Conservation (phyloP, 345 rosid species). For the Stellera chamaejasme region DNA sequence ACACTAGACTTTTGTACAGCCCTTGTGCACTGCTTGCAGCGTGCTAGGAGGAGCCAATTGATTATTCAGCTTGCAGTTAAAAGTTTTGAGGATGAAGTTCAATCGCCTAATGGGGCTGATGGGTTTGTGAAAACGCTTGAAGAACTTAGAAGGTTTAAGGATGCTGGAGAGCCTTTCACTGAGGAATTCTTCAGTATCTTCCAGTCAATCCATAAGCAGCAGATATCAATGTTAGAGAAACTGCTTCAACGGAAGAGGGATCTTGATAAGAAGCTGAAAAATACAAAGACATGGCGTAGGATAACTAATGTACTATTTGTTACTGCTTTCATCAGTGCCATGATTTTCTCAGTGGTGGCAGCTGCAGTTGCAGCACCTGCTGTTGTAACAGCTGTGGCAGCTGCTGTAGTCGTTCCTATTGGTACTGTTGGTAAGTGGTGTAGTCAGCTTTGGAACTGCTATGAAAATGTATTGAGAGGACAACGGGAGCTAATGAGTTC, state of each 20-base stretch:
- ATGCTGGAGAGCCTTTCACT: slow-evolving; percentile 59
- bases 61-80: slow-evolving; percentile 55
- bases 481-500: slow-evolving; percentile 43
- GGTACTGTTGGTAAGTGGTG: slow-evolving; percentile 85
- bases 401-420: slow-evolving; percentile 59
- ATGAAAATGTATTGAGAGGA: slow-evolving; percentile 47
- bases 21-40: slow-evolving; percentile 59
- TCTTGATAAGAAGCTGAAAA: slow-evolving; percentile 57
- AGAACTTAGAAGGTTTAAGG: slow-evolving; percentile 57
- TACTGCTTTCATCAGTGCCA: slow-evolving; percentile 55
- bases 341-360: slow-evolving; percentile 83
- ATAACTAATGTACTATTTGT: slow-evolving; percentile 69
- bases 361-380: slow-evolving; percentile 84
- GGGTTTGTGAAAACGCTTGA: slow-evolving; percentile 55
- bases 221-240: slow-evolving; percentile 41
- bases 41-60: slow-evolving; percentile 58
- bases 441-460: slow-evolving; percentile 45
- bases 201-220: slow-evolving; percentile 42
- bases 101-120: slow-evolving; percentile 16
- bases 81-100: slow-evolving; percentile 47
- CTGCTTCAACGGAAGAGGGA: slow-evolving; percentile 38
- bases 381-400: slow-evolving; percentile 52
- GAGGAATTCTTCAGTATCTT: slow-evolving; percentile 52
- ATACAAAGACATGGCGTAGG: slow-evolving; percentile 64
- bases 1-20: slow-evolving; percentile 71